Base-by-base conservation (phyloP, 192 early-diverging fungal species). In the Rhizoclosmatium globosum region DNA sequence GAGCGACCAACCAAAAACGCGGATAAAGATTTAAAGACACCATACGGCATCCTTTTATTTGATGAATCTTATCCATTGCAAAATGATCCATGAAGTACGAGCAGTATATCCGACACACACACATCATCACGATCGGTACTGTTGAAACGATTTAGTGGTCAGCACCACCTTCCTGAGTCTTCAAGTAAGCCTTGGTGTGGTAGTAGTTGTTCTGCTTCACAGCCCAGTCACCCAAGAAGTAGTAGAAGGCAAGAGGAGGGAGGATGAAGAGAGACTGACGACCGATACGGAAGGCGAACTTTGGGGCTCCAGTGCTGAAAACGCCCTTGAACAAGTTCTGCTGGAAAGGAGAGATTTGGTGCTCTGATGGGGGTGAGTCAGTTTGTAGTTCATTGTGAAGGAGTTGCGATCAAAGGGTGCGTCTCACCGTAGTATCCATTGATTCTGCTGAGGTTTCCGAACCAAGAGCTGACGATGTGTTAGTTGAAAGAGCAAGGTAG, bases 281-380 rank as follows among this genome's bases (percentile, higher is more conserved):
- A 56, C 77, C 80, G 43, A 64, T 68, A 48, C 84, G 80, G 64
- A 77, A 69, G 39, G 68, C 45, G 48, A 81, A 79, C 62, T 84
- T 81, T 68, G 67, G 61, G 19, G 76, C 74, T 11, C 87, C 87
- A 31, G 85, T 82, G 68, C 71, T 81, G 76, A 85, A 82, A 76
- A 86, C 82, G 17, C 87, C 87, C 71, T 85, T 85, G 73, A 85
- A 86, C 59, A 84, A 68, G 70, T 84, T 85, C 39, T 77, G 68
- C 65, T 89, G 85, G 81, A 85, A 87, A n/a, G 87, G 87, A 46
- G 79, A 81, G 66, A 85, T 60, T 41, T 82, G 83, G 65, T 89
- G 85, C 61, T 86, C 85, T 74, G 72, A 9, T 11, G 42, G 60
- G 50, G 46, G 53, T 17, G 46, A 46, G n/a, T 71, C 38, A 56